These are phyloP conservation scores for Priceomyces haplophilus DNA, from an alignment of 805 yeast species.

Conservation along the genomic window DNA sequence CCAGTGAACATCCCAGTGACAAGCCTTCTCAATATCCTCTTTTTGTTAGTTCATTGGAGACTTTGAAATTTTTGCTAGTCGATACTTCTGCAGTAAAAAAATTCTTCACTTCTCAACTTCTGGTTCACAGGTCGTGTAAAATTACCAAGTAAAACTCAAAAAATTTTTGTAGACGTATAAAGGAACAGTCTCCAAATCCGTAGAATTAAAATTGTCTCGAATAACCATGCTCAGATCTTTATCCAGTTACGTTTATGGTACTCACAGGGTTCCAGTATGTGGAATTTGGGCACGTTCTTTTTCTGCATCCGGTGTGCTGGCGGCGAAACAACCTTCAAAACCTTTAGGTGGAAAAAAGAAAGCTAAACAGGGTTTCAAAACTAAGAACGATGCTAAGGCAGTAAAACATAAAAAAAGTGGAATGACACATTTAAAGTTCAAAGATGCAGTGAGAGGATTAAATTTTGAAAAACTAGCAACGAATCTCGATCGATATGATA, in stretches of 20 bases:
- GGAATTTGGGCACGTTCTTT: conserved; percentile 7
- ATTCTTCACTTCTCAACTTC: neutral
- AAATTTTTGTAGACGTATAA: neutral
- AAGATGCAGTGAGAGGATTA: conserved; percentile 34
- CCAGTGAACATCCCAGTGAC: neutral
- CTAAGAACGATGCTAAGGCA: conserved; percentile 12
- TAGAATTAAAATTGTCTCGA: neutral
- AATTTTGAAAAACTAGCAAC: conserved; percentile 33
- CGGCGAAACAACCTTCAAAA: conserved; percentile 16
- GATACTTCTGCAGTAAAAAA: neutral
- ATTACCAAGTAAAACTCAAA: neutral
- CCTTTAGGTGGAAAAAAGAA: conserved; percentile 24
- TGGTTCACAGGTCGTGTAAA: neutral
- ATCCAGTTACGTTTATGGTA: neutral
- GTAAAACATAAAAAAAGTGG: conserved; percentile 35
- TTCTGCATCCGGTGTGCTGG: conserved; percentile 9
- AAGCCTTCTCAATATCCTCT: neutral
- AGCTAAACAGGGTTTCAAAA: conserved; percentile 21
- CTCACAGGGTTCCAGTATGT: neutral
- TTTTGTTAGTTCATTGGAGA: neutral
- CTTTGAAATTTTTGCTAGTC: neutral
- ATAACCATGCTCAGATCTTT: neutral
- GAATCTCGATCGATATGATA: conserved; percentile 15
- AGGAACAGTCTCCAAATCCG: neutral
- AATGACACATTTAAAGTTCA: conserved; percentile 39